Evolutionary conservation across 345 rosid species (phyloP).

Genomic region (Odontarrhena argentea): DNA sequence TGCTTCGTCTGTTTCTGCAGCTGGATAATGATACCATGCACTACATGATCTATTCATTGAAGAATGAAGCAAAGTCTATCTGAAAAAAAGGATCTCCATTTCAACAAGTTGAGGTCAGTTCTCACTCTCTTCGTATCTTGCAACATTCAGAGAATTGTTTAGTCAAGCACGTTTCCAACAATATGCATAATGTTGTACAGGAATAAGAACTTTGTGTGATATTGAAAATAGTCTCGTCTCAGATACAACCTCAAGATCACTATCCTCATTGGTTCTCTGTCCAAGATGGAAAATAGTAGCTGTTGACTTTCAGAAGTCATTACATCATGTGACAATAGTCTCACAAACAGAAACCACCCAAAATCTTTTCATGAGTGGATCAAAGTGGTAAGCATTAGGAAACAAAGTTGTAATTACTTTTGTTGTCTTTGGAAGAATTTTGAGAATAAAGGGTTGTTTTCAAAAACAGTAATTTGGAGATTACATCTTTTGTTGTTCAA

Average conservation of each 20-base stretch:
- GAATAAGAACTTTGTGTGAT: conserved; percentile 1
- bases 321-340: conserved; percentile 18
- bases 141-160: not conserved
- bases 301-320: conserved; percentile 30
- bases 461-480: conserved; percentile 30
- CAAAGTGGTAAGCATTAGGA: conserved; percentile 39
- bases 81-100: not conserved
- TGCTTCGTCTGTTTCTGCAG: conserved; percentile 1
- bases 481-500: conserved; percentile 35
- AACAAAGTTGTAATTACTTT: conserved; percentile 1
- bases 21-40: not conserved
- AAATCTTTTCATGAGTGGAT: conserved; percentile 28
- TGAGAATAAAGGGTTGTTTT: conserved; percentile 28
- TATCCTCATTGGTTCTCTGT: conserved; percentile 26
- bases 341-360: conserved; percentile 21
- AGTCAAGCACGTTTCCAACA: not conserved
- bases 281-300: conserved; percentile 17
- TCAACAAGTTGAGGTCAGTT: conserved; percentile 9
- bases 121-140: not conserved
- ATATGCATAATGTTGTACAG: conserved; percentile 3
- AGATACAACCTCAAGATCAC: conserved; percentile 21
- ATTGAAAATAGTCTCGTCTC: not conserved
- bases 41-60: conserved; percentile 4
- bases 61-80: conserved; percentile 5
- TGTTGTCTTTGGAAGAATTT: conserved; percentile 14